phyloP scores from a whole-genome alignment of 2,329 filamentous ascomycete genomes.

The Monosporascus cannonballus region DNA sequence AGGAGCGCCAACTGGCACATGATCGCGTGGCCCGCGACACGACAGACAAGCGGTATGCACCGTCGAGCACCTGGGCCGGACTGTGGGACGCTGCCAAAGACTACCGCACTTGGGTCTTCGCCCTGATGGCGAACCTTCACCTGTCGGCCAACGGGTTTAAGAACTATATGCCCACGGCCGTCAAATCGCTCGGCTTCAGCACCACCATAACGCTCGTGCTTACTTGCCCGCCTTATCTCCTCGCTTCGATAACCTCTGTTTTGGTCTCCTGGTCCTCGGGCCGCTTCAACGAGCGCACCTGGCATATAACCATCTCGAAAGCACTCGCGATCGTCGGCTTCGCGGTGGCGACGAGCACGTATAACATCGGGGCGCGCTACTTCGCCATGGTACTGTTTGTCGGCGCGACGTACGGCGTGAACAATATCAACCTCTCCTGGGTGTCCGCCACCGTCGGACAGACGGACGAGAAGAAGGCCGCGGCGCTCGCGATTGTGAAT shows the following conservation, averaged over 20 bases:
- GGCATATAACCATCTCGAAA: conserved; percentile 38
- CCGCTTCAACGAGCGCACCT: conserved; percentile 39
- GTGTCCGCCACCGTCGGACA: conserved; percentile 33
- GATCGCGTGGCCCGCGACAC: conserved; percentile 27
- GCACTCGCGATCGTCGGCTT: conserved; percentile 31
- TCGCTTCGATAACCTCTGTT: conserved; percentile 28
- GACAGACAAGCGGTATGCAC: conserved; percentile 26
- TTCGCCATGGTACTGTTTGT: conserved; percentile 33
- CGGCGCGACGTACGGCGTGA: conserved; percentile 32
- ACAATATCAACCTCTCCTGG: conserved; percentile 41
- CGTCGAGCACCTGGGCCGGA: conserved; percentile 31
- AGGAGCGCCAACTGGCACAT: conserved; percentile 37
- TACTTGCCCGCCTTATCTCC: conserved; percentile 34
- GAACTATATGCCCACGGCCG: conserved; percentile 28
- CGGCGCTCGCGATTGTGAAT: conserved; percentile 31
- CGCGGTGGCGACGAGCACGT: conserved; percentile 13
- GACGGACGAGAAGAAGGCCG: conserved; percentile 41
- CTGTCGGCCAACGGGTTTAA: conserved; percentile 19
- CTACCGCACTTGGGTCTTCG: conserved; percentile 37
- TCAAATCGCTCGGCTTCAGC: conserved; percentile 36
- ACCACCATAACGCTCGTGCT: conserved; percentile 40
- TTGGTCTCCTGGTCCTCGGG: conserved; percentile 35
- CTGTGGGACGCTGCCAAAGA: conserved; percentile 35
- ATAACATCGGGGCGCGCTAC: conserved; percentile 24
- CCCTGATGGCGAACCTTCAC: conserved; percentile 40